These are phyloP conservation scores for Tulasnella sp. DNA, from an alignment of 768 basidiomycete genomes.

Conservation along the genomic window DNA sequence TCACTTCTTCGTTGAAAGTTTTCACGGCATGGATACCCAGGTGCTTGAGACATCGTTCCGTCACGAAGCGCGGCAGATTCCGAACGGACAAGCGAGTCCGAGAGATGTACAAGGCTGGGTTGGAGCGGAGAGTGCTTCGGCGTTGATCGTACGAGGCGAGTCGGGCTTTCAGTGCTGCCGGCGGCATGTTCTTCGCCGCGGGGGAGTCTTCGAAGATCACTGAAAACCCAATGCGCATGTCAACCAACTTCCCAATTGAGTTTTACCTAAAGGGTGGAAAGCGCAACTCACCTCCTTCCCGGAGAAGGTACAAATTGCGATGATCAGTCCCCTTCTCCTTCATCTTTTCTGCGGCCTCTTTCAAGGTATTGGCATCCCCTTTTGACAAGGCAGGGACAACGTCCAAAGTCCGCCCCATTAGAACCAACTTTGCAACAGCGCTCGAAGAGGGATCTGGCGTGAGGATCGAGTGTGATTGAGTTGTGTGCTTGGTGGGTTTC, in stretches of 20 bases:
- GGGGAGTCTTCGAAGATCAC: conserved; percentile 88
- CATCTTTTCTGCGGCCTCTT: conserved; percentile 79
- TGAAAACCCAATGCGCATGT: conserved; percentile 35
- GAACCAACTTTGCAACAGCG: conserved; percentile 72
- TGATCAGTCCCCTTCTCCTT: conserved; percentile 83
- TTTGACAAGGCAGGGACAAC: conserved; percentile 86
- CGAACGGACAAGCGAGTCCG: conserved; percentile 91
- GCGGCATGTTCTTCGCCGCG: conserved; percentile 63
- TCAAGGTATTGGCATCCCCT: conserved; percentile 80
- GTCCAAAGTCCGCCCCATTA: conserved; percentile 91
- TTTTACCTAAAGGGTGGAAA: background rate
- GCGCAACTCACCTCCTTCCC: conserved; percentile 78
- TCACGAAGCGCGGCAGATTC: conserved; percentile 84
- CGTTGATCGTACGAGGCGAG: conserved; percentile 82
- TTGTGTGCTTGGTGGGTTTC: conserved; percentile 42
- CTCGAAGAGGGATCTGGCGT: conserved; percentile 90
- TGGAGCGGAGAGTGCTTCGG: conserved; percentile 74
- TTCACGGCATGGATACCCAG: conserved; percentile 77
- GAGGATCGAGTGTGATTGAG: conserved; percentile 80
- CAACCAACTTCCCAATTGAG: conserved; percentile 2
- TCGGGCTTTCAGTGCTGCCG: conserved; percentile 80
- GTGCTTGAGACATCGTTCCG: conserved; percentile 84
- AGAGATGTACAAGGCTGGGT: conserved; percentile 92
- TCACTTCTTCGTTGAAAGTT: conserved; percentile 75
- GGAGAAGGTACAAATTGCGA: conserved; percentile 89